Conservation (phyloP, 768 basidiomycete genomes). For the Mycena epipterygia region DNA sequence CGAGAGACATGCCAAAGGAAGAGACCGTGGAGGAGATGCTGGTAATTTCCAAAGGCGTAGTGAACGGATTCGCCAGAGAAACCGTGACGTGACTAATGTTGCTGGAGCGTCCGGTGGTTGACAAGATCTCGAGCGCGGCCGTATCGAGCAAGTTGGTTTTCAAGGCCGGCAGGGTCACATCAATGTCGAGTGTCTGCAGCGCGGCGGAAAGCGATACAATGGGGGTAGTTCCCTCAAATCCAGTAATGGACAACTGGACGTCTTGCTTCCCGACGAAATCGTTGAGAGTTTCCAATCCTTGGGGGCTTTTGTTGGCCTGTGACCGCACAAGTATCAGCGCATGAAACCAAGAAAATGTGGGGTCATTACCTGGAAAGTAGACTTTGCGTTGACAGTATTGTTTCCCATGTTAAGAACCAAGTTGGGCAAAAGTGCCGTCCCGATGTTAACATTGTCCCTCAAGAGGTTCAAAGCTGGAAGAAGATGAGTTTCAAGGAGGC, state of each 20-base stretch:
- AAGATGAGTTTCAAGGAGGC: neutral
- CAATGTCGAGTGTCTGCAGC: slow-evolving; percentile 70
- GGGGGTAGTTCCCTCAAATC: slow-evolving; percentile 71
- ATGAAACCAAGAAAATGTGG: neutral
- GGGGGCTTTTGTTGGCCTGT: slow-evolving; percentile 71
- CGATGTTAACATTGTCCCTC: slow-evolving; percentile 65
- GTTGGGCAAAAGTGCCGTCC: slow-evolving; percentile 73
- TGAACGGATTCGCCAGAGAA: slow-evolving; percentile 76
- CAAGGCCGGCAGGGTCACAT: slow-evolving; percentile 71
- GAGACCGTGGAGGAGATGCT: slow-evolving; percentile 71
- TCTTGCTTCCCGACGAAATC: slow-evolving; percentile 78
- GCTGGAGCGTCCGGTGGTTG: slow-evolving; percentile 72
- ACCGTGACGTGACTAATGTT: slow-evolving; percentile 79
- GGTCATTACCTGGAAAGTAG: slow-evolving; percentile 61
- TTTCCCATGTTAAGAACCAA: slow-evolving; percentile 71
- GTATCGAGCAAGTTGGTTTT: slow-evolving; percentile 67
- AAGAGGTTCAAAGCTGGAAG: slow-evolving; percentile 67
- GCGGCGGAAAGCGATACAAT: slow-evolving; percentile 71
- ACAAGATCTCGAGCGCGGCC: slow-evolving; percentile 71
- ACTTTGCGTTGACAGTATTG: slow-evolving; percentile 66
- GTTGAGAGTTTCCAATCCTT: slow-evolving; percentile 73
- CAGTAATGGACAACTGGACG: slow-evolving; percentile 67
- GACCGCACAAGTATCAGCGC: slow-evolving; percentile 19
- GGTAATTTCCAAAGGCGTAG: slow-evolving; percentile 68
- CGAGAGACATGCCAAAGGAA: slow-evolving; percentile 72